These are phyloP conservation scores for Vanderwaltozyma yarrowii DNA, from an alignment of 805 yeast species.

Conservation along the genomic window DNA sequence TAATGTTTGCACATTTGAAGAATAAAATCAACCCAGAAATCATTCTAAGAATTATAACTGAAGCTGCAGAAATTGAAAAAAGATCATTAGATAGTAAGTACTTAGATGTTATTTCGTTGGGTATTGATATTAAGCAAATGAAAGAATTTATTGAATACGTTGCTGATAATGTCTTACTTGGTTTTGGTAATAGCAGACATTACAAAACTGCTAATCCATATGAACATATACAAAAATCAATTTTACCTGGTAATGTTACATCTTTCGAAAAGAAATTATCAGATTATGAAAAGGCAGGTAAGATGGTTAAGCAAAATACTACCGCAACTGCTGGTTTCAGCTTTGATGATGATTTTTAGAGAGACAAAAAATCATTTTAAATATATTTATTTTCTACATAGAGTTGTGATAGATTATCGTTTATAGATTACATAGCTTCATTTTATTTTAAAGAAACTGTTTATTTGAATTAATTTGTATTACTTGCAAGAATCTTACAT, in stretches of 20 bases:
- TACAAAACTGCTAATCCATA: conserved; percentile 60
- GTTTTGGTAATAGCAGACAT: conserved; percentile 80
- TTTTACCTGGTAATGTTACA: background rate
- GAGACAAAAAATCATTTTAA: too few species aligned
- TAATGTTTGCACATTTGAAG: conserved; percentile 82
- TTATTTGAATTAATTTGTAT: too few species aligned
- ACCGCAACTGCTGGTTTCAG: background rate
- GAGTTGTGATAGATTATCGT: too few species aligned
- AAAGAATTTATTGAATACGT: conserved; percentile 93
- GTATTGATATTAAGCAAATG: conserved; percentile 87
- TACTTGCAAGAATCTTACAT: too few species aligned
- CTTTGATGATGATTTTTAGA: conserved; percentile 1
- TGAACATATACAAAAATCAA: background rate
- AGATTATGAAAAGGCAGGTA: background rate
- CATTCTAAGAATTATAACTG: conserved; percentile 76
- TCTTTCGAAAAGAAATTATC: background rate
- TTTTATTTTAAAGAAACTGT: too few species aligned
- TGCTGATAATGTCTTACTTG: conserved; percentile 84
- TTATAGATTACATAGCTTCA: too few species aligned
- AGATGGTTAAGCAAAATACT: background rate
- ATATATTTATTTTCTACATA: too few species aligned
- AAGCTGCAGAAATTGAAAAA: conserved; percentile 89
- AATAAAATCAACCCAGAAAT: conserved; percentile 72
- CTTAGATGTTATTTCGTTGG: conserved; percentile 77
- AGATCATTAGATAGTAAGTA: conserved; percentile 81